phyloP scores from a whole-genome alignment of 768 basidiomycete genomes.

The Lactifluus hygrophoroides region DNA sequence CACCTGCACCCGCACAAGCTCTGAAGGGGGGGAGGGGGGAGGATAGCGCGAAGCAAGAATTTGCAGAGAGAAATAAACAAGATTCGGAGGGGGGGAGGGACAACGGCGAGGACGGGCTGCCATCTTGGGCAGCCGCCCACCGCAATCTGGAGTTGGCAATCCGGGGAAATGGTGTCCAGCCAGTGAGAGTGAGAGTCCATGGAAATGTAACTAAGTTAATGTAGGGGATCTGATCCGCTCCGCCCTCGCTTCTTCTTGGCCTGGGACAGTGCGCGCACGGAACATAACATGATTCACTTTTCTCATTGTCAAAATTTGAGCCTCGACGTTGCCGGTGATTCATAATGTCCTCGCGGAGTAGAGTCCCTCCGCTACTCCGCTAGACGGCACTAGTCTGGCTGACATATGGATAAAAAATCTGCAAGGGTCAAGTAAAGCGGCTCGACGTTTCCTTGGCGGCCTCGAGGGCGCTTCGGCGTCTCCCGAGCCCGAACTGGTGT shows the following conservation, averaged over 20 bases:
- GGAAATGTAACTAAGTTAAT: too few species aligned
- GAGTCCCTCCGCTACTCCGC: neutral
- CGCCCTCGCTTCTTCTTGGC: neutral
- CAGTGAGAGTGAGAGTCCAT: too few species aligned
- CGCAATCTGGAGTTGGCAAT: neutral
- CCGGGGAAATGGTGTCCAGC: too few species aligned
- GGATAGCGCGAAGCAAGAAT: neutral
- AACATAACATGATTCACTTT: neutral
- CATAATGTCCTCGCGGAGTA: neutral
- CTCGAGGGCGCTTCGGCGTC: constrained; percentile 12
- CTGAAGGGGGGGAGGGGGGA: neutral
- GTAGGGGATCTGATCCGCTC: neutral
- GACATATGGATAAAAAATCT: neutral
- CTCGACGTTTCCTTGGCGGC: neutral
- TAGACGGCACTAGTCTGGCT: neutral
- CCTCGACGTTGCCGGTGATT: neutral
- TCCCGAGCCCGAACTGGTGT: neutral
- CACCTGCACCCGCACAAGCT: too few species aligned
- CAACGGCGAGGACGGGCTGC: too few species aligned
- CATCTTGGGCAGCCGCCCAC: too few species aligned
- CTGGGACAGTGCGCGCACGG: neutral
- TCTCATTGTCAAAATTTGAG: neutral
- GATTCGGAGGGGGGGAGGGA: too few species aligned
- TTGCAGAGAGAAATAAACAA: too few species aligned
- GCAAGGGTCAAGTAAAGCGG: neutral